phyloP scores from a whole-genome alignment of 2,329 filamentous ascomycete genomes.

The Cryphonectria japonica region DNA sequence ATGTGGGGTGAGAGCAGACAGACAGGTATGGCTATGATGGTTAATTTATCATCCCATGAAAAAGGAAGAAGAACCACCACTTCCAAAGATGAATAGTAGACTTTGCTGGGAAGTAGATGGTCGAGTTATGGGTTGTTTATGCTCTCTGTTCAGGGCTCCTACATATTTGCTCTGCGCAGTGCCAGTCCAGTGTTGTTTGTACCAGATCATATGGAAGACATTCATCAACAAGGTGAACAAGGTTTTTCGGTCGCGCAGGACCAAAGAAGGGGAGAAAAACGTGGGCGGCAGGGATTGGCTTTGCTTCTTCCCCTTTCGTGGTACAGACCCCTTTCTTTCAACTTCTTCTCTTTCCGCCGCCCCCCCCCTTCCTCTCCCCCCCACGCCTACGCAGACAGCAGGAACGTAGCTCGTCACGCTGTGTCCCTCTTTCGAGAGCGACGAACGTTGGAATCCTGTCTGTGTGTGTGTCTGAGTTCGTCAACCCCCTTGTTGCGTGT shows the following conservation, averaged over 20 bases:
- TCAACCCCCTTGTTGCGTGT: slow-evolving; percentile 3
- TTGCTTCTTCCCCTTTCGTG: slow-evolving; percentile 21
- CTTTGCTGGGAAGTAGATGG: not conserved
- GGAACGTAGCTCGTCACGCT: not conserved
- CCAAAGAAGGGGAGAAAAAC: not conserved
- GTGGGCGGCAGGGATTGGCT: slow-evolving; percentile 4
- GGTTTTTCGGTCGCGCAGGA: slow-evolving; percentile 1
- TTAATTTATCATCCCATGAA: too few species aligned
- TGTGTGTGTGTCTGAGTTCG: not conserved
- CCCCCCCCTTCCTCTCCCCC: not conserved
- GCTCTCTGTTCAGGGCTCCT: not conserved
- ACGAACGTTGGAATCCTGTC: slow-evolving; percentile 8
- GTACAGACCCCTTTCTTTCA: slow-evolving; percentile 14
- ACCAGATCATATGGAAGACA: not conserved
- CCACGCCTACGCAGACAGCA: not conserved
- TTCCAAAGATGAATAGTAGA: not conserved
- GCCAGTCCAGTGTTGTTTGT: not conserved
- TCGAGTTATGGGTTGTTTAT: not conserved
- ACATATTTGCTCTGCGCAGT: not conserved
- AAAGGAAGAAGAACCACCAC: too few species aligned
- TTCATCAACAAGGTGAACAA: not conserved
- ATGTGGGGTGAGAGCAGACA: slow-evolving; percentile 1
- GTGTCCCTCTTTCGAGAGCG: not conserved
- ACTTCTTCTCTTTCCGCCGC: not conserved
- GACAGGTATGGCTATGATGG: not conserved